A percentile compares a stretch with the other conserved stretches of the same genome.
Conservation (phyloP, 2,329 filamentous ascomycete species). For the Calonectria pauciramosa region DNA sequence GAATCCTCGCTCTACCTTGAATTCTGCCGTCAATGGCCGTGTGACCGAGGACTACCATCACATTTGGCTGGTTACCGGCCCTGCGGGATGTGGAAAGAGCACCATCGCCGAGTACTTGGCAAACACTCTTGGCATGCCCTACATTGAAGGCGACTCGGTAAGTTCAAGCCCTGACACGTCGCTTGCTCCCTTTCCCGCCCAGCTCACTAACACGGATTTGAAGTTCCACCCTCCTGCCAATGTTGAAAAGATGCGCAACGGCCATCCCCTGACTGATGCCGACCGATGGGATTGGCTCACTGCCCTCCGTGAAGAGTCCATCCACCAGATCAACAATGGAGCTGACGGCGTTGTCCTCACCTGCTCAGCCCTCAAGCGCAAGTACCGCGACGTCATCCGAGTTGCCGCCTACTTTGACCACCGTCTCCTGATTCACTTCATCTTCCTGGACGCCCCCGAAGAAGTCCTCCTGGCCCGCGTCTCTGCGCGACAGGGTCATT, state of each 20-base stretch:
- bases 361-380: constrained; percentile 95
- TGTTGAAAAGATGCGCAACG: constrained; percentile 90
- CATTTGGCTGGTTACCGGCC: constrained; percentile 86
- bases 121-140: constrained; percentile 73
- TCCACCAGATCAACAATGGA: constrained; percentile 67
- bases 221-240: constrained; percentile 84
- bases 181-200: neutral
- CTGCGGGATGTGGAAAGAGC: constrained; percentile 84
- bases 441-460: constrained; percentile 88
- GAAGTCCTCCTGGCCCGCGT: constrained; percentile 83
- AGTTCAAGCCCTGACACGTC: constrained; percentile 46
- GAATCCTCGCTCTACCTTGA: constrained; percentile 41
- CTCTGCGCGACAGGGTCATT: constrained; percentile 82
- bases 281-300: constrained; percentile 99
- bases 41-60: constrained; percentile 65
- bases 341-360: constrained; percentile 89
- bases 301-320: constrained; percentile 77
- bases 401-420: constrained; percentile 83
- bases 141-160: constrained; percentile 85
- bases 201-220: constrained; percentile 41
- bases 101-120: constrained; percentile 79
- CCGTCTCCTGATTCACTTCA: constrained; percentile 86
- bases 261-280: constrained; percentile 87
- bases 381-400: constrained; percentile 93
- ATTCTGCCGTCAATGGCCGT: constrained; percentile 49